Evolutionary conservation across 1,284 basidiomycete genomes (phyloP), one percentile per base, ranked within the genome.

Genomic region (Fomitopsis pinicola): DNA sequence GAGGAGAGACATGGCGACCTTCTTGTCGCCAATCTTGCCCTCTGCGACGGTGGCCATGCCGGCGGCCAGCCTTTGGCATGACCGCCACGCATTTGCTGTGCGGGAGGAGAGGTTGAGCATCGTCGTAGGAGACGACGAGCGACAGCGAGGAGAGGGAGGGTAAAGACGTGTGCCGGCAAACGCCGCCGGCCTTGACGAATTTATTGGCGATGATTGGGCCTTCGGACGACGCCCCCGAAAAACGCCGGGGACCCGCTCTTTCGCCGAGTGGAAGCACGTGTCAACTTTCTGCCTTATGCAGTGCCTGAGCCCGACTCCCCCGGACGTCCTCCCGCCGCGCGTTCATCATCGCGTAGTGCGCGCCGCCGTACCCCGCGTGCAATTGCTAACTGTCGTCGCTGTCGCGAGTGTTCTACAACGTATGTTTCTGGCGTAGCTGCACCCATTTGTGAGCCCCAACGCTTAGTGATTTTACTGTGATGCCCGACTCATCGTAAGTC

Each of bases 1-100:
- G 67, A 95, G 85, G 65, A 89, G 81, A 57, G 92, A 94, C 94
- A 97, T 97, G 69, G 91, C 79, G 60, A 97, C 95, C 81, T 95
- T 95, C 67, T 89, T 95, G 75, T 94, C 92, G 64, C 94, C 94
- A 69, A 97, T 96, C 68, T 88, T 82, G 58, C 86, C 81, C 19
- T 75, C 73, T 19, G 86, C 82, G 70, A 83, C 88, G 68, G 91
- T 94, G 72, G 92, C 92, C 86, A 94, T 87, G 53, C 87, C 87
- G 57, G 83, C 84, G 65, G 83, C 84, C 71, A 85, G 58, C 64
- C 83, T 85, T 78, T 83, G 82, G 65, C 85, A 72, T 42, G 80
- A 77, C 72, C 84, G 82, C 74, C 85, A 75, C 60, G 82, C 86
- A 71, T 79, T 75, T 61, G 85, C 81, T 66, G 87, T 81, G 76